phyloP scores from a whole-genome alignment of 257 asterid species.

The Ligustrum vulgare region DNA sequence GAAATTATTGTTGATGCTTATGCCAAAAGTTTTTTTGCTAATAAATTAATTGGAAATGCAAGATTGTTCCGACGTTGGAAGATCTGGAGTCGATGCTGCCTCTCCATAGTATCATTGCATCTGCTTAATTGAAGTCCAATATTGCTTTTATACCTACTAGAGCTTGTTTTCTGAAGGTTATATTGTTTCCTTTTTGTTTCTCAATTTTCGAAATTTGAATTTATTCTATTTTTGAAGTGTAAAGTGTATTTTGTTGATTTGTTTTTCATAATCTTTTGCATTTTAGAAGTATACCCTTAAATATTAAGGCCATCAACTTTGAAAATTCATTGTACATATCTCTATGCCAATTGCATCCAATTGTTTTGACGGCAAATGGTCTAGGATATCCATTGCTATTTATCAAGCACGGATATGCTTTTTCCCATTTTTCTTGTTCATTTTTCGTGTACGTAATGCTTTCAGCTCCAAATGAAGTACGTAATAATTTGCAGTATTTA shows the following conservation, averaged over 20 bases:
- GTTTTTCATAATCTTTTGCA: too few species aligned
- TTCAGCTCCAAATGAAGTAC: too few species aligned
- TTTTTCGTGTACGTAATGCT: too few species aligned
- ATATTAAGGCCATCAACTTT: neutral
- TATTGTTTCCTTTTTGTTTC: too few species aligned
- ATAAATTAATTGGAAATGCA: slow-evolving; percentile 7
- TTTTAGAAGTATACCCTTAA: too few species aligned
- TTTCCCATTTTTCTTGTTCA: neutral
- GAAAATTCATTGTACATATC: slow-evolving; percentile 2
- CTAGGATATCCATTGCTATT: neutral
- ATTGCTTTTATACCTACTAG: slow-evolving; percentile 51
- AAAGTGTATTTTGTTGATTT: too few species aligned
- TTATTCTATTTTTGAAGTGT: too few species aligned
- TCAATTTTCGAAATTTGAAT: too few species aligned
- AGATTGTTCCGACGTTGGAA: slow-evolving; percentile 43
- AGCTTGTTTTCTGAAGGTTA: slow-evolving; percentile 22
- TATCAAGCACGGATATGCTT: neutral
- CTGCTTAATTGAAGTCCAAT: slow-evolving; percentile 57
- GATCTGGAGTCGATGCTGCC: slow-evolving; percentile 55
- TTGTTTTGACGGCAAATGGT: neutral
- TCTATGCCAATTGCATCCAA: neutral
- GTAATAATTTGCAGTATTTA: too few species aligned
- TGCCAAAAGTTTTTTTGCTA: neutral
- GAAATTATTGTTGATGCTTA: neutral
- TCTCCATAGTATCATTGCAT: slow-evolving; percentile 52